phyloP scores from a whole-genome alignment of 164 flowering plant species.

The Piper longum region DNA sequence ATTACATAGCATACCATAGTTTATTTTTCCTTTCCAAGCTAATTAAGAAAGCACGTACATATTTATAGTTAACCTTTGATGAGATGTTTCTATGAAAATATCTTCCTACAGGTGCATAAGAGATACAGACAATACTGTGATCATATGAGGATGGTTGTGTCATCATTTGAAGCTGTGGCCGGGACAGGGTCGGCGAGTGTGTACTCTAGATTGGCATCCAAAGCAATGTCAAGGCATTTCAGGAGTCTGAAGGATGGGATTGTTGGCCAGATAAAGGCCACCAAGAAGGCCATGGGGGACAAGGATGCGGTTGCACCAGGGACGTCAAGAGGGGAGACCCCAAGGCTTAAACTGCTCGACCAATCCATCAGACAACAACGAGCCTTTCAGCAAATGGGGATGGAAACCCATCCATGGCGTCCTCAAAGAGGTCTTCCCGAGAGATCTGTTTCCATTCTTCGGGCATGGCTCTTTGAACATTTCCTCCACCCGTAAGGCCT shows the following conservation, averaged over 20 bases:
- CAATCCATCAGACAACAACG: conserved; percentile 64
- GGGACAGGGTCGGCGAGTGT: conserved; percentile 58
- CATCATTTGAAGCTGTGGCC: conserved; percentile 70
- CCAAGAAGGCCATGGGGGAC: conserved; percentile 63
- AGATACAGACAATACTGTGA: conserved; percentile 86
- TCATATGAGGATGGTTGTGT: conserved; percentile 69
- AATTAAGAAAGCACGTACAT: no score
- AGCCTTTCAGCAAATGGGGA: conserved; percentile 64
- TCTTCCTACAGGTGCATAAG: conserved; percentile 62
- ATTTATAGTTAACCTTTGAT: no score
- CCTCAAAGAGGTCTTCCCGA: conserved; percentile 96
- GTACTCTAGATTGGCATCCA: conserved; percentile 64
- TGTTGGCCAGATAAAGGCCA: conserved; percentile 47
- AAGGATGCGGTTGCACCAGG: conserved; percentile 56
- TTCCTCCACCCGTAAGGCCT: conserved; percentile 86
- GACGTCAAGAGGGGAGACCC: conserved; percentile 60
- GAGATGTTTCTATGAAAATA: conserved; percentile 19
- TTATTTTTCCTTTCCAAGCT: no score
- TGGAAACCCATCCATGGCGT: conserved; percentile 87
- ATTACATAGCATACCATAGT: no score
- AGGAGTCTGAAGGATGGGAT: conserved; percentile 75
- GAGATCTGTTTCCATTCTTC: conserved; percentile 78
- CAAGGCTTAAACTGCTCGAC: conserved; percentile 59
- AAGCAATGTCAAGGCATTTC: conserved; percentile 89
- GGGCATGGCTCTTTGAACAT: conserved; percentile 97